These are phyloP conservation scores for Brassica carinata DNA, from an alignment of 345 rosid species.

Conservation along the genomic window DNA sequence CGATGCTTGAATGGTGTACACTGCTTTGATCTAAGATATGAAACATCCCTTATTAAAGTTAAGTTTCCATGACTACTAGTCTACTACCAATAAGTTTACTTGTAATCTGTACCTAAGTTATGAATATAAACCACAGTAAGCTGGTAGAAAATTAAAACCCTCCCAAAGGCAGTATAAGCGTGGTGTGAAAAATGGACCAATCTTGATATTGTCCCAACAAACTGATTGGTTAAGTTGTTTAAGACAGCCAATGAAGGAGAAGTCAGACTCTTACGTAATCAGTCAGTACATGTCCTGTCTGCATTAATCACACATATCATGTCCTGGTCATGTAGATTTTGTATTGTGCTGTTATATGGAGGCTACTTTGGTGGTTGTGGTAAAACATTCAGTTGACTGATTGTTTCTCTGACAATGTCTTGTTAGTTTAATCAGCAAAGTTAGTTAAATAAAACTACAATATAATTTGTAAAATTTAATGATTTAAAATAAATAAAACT, in stretches of 20 bases:
- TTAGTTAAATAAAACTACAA: background rate
- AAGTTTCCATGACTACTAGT: background rate
- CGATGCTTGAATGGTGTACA: background rate
- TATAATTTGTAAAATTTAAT: no score
- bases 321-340: slow-evolving; percentile 18
- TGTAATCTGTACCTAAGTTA: background rate
- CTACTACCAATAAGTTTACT: background rate
- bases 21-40: background rate
- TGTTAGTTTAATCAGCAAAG: background rate
- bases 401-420: slow-evolving; percentile 25
- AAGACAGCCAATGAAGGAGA: slow-evolving; percentile 2
- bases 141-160: background rate
- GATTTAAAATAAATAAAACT: no score
- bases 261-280: slow-evolving; percentile 8
- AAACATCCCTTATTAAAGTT: background rate
- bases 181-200: slow-evolving; percentile 16
- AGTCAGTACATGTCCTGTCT: slow-evolving; percentile 19
- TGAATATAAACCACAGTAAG: background rate
- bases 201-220: slow-evolving; percentile 1
- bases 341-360: background rate
- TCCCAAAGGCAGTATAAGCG: background rate
- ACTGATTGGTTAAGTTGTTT: background rate
- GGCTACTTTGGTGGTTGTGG: slow-evolving; percentile 36
- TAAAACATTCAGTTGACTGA: slow-evolving; percentile 30
- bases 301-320: slow-evolving; percentile 10